Conservation (phyloP, 495 filamentous ascomycete genomes). For the Neurospora sp. region DNA sequence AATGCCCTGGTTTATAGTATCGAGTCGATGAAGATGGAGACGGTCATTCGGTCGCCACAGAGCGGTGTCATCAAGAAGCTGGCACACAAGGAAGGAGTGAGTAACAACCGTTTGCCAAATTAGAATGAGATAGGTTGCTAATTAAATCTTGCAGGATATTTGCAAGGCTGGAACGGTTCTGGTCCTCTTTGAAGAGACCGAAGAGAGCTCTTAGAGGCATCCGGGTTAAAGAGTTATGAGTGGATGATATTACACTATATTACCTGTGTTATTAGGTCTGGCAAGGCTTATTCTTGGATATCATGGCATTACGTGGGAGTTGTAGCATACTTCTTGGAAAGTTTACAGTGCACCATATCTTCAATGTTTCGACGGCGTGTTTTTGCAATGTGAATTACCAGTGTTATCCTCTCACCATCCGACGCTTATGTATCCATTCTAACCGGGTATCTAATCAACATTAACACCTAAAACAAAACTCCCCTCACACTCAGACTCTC, state of each 20-base stretch:
- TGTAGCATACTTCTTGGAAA: neutral
- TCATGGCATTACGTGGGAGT: neutral
- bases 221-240: neutral
- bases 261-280: neutral
- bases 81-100: constrained; percentile 79
- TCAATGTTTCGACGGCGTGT: neutral
- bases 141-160: constrained; percentile 35
- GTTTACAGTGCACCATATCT: neutral
- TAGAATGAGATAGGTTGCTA: constrained; percentile 4
- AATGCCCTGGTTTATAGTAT: constrained; percentile 38
- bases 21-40: constrained; percentile 99
- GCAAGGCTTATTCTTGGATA: neutral
- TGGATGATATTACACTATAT: neutral
- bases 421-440: neutral
- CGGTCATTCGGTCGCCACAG: constrained; percentile 82
- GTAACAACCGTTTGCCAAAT: constrained; percentile 20
- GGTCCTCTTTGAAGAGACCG: constrained; percentile 43
- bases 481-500: neutral
- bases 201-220: neutral
- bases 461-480: neutral
- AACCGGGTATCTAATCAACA: neutral
- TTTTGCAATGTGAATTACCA: neutral
- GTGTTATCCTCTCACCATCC: neutral
- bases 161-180: constrained; percentile 47
- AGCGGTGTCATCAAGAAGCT: constrained; percentile 70